Percentiles rank a stretch among this genome's conserved stretches.
Evolutionary conservation across 441 rosid genomes (phyloP).

Genomic region (Aleurites moluccanus): DNA sequence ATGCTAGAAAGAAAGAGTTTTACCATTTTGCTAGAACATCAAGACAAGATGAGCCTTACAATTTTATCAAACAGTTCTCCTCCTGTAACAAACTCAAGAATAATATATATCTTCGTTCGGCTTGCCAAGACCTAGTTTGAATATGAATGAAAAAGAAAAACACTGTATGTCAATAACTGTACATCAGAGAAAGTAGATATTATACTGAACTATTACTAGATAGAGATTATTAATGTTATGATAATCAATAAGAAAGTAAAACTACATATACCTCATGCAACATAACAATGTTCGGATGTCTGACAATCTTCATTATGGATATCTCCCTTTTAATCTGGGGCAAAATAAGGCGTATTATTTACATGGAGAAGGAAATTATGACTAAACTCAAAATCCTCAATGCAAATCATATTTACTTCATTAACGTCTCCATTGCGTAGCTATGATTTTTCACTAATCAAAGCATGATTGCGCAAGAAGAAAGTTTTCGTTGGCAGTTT

Average conservation of each 20-base stretch:
- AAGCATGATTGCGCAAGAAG: not conserved
- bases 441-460: not conserved
- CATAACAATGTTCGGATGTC: conserved; percentile 82
- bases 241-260: conserved; percentile 9
- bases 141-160: conserved; percentile 9
- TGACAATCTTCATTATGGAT: conserved; percentile 94
- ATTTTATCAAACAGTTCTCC: conserved; percentile 91
- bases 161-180: conserved; percentile 9
- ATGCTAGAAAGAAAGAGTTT: not conserved
- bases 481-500: not conserved
- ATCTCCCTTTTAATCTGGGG: conserved; percentile 89
- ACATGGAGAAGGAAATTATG: conserved; percentile 10
- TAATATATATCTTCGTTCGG: conserved; percentile 75
- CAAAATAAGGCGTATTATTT: conserved; percentile 12
- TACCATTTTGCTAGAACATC: not conserved
- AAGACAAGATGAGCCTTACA: conserved; percentile 44
- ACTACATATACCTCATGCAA: conserved; percentile 67
- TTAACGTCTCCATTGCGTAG: not conserved
- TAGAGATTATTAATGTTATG: not conserved
- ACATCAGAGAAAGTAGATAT: not conserved
- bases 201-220: not conserved
- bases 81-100: conserved; percentile 89
- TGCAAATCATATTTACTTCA: not conserved
- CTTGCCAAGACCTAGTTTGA: conserved; percentile 70
- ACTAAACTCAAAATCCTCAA: conserved; percentile 1